Conservation (phyloP, 805 yeast genomes). For the Brettanomyces nanus region DNA sequence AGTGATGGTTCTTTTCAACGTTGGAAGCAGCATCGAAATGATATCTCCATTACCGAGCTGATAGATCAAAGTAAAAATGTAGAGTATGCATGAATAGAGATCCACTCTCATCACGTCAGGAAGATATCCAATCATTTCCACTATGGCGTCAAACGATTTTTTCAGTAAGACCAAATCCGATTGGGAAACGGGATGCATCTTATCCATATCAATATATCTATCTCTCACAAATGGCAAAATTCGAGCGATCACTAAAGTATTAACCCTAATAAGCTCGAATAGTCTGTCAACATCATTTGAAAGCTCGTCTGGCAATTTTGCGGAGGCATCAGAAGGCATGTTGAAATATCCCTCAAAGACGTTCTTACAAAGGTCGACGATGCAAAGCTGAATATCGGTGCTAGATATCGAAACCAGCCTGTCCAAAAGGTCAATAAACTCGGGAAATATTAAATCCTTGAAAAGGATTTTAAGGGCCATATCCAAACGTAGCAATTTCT, state of each 20-base stretch:
- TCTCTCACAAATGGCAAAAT: slow-evolving; percentile 52
- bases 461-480: slow-evolving; percentile 53
- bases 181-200: slow-evolving; percentile 16
- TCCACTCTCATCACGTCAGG: slow-evolving; percentile 66
- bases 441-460: slow-evolving; percentile 62
- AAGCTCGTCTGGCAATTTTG: slow-evolving; percentile 31
- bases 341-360: slow-evolving; percentile 39
- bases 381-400: slow-evolving; percentile 44
- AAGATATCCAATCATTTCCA: slow-evolving; percentile 55
- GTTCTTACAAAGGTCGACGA: slow-evolving; percentile 38
- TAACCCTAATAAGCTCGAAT: slow-evolving; percentile 71
- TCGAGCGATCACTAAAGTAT: slow-evolving; percentile 52
- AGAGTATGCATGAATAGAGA: slow-evolving; percentile 61
- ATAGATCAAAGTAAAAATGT: slow-evolving; percentile 50
- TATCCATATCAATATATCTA: slow-evolving; percentile 26
- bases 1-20: slow-evolving; percentile 37
- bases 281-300: slow-evolving; percentile 63
- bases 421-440: slow-evolving; percentile 68
- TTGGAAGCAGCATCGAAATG: slow-evolving; percentile 44
- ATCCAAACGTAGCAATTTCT: slow-evolving; percentile 46
- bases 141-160: slow-evolving; percentile 41
- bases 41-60: slow-evolving; percentile 33
- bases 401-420: slow-evolving; percentile 54
- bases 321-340: slow-evolving; percentile 21
- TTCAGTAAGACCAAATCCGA: slow-evolving; percentile 36